A percentile compares a stretch with the other conserved stretches of the same genome.
phyloP scores from a whole-genome alignment of 2,329 filamentous ascomycete species.

The Pseudogymnoascus pannorum region DNA sequence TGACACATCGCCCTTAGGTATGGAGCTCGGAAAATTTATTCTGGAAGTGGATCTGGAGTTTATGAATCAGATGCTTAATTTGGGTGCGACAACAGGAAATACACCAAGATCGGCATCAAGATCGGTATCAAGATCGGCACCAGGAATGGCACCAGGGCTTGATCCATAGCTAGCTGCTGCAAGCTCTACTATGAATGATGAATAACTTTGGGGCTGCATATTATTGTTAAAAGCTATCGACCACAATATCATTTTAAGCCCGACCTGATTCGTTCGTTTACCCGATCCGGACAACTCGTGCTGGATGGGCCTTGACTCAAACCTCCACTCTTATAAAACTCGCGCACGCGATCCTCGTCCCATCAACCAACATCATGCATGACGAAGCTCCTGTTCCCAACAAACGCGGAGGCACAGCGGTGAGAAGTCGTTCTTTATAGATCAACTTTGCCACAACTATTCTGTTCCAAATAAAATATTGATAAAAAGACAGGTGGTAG shows the following conservation, averaged over 20 bases:
- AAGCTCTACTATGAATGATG: neutral
- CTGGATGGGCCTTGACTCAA: too few species aligned
- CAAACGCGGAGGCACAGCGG: too few species aligned
- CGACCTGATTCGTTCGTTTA: neutral
- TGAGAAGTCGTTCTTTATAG: too few species aligned
- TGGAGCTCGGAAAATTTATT: slow-evolving; percentile 33
- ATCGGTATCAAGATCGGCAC: neutral
- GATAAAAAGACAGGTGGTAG: too few species aligned
- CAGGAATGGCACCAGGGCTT: neutral
- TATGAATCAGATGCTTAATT: slow-evolving; percentile 14
- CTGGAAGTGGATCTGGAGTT: slow-evolving; percentile 29
- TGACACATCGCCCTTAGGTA: slow-evolving; percentile 23
- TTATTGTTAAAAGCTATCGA: neutral
- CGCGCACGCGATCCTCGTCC: too few species aligned
- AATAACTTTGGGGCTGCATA: neutral
- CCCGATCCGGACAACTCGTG: neutral
- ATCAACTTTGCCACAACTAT: too few species aligned
- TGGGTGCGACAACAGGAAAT: neutral
- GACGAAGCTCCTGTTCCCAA: too few species aligned
- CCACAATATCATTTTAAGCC: neutral
- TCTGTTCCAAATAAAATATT: too few species aligned
- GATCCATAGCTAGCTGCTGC: neutral
- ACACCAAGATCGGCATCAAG: neutral
- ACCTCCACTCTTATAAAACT: too few species aligned
- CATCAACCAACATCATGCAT: too few species aligned